Conservation (phyloP, 2,329 filamentous ascomycete species). For the Sphaerulina vaccinii region DNA sequence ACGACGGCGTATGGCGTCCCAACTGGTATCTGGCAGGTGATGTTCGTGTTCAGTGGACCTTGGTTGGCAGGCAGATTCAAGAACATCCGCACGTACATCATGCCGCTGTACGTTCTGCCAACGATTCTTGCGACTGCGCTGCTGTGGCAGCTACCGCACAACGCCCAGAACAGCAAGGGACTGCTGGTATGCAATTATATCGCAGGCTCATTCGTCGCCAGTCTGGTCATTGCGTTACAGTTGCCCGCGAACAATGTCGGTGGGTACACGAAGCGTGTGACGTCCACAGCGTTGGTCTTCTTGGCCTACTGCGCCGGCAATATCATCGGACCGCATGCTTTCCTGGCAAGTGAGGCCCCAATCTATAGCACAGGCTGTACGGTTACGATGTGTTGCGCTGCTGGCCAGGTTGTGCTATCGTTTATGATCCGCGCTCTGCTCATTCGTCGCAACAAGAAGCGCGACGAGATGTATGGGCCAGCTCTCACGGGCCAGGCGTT, state of each 20-base stretch:
- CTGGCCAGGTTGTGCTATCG: constrained; percentile 44
- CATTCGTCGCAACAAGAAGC: constrained; percentile 41
- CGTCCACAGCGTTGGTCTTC: constrained; percentile 49
- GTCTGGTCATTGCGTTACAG: constrained; percentile 55
- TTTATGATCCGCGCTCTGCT: constrained; percentile 40
- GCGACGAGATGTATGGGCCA: constrained; percentile 35
- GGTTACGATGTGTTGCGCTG: constrained; percentile 50
- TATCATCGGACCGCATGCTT: constrained; percentile 50
- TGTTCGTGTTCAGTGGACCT: constrained; percentile 55
- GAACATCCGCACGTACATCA: constrained; percentile 53
- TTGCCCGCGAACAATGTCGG: constrained; percentile 52
- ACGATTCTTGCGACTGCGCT: constrained; percentile 52
- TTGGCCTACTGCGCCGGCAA: constrained; percentile 48
- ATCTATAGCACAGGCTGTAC: constrained; percentile 55
- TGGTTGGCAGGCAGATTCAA: constrained; percentile 53
- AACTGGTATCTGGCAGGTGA: constrained; percentile 53
- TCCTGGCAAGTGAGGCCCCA: constrained; percentile 47
- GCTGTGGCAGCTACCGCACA: constrained; percentile 51
- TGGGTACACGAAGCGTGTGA: constrained; percentile 51
- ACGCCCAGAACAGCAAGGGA: constrained; percentile 43
- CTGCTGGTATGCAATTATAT: constrained; percentile 56
- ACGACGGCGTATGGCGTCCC: constrained; percentile 57
- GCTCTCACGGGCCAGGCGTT: constrained; percentile 21
- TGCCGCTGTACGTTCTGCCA: constrained; percentile 53
- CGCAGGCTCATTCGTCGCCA: constrained; percentile 49